Percentiles rank a stretch among this genome's conserved stretches.
Evolutionary conservation across 139 green algal genomes (phyloP).

Genomic region (Closterium sp.): DNA sequence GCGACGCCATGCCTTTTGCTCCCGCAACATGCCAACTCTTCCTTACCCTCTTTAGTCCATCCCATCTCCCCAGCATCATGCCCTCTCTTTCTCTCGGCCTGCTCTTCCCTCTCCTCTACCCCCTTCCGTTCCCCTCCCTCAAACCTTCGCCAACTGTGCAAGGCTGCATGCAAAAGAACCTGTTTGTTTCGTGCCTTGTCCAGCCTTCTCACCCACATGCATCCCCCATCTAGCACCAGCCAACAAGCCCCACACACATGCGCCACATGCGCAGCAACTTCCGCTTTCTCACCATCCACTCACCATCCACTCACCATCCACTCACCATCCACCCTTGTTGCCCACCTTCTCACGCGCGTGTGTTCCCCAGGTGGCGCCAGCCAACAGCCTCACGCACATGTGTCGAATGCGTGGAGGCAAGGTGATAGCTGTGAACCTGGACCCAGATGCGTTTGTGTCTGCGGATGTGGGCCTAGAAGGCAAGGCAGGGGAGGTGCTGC

Average conservation of each 20-base stretch:
- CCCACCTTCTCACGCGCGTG: background rate
- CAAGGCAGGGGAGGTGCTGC: slow-evolving; percentile 21
- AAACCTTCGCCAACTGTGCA: too few relatives aligned
- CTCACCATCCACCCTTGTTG: too few relatives aligned
- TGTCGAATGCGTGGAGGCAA: slow-evolving; percentile 9
- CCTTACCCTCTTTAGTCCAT: too few relatives aligned
- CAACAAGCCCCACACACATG: background rate
- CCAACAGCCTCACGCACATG: slow-evolving; percentile 30
- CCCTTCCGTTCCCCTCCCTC: too few relatives aligned
- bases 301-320: background rate
- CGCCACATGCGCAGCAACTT: background rate
- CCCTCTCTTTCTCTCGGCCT: too few relatives aligned
- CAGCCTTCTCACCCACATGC: too few relatives aligned
- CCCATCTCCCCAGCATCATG: too few relatives aligned
- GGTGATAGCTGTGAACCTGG: slow-evolving; percentile 16
- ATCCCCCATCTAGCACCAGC: background rate
- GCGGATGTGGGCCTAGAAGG: slow-evolving; percentile 27
- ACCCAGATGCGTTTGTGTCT: background rate
- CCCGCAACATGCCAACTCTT: too few relatives aligned
- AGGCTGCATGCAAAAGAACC: too few relatives aligned
- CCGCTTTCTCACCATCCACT: background rate
- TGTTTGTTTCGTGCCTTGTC: too few relatives aligned
- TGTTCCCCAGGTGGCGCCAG: slow-evolving; percentile 17
- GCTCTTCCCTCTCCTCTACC: too few relatives aligned
- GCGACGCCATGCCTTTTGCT: too few relatives aligned